These are phyloP conservation scores for Graphilbum ipis-grandicollis DNA, from an alignment of 2,329 filamentous ascomycete species.

Conservation along the genomic window DNA sequence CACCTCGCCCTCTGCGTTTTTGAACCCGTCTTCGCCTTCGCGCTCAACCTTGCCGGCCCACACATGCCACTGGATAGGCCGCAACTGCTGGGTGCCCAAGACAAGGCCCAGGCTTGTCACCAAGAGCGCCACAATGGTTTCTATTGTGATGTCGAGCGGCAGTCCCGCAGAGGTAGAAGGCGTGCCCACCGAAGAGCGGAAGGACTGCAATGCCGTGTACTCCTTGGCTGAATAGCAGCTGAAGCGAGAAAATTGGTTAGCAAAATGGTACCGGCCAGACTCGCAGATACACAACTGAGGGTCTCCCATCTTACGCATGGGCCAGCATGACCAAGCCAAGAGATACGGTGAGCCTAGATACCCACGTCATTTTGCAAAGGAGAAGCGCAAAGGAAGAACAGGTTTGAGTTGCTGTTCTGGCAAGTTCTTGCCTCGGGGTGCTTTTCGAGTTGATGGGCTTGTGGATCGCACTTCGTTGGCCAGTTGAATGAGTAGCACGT, in stretches of 20 bases:
- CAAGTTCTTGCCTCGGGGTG: too few relatives aligned
- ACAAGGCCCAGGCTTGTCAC: conserved; percentile 76
- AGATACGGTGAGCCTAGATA: conserved; percentile 53
- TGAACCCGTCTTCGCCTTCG: conserved; percentile 45
- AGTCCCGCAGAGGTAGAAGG: conserved; percentile 32
- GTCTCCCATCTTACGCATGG: conserved; percentile 76
- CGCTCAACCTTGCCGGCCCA: conserved; percentile 77
- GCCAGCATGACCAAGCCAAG: conserved; percentile 64
- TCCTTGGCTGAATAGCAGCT: conserved; percentile 97
- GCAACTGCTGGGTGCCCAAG: conserved; percentile 55
- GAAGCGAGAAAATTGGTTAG: conserved; percentile 1
- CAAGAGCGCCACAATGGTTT: conserved; percentile 66
- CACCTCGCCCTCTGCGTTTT: conserved; percentile 38
- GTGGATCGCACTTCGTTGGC: too few relatives aligned
- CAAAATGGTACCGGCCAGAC: too few relatives aligned
- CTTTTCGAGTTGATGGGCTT: too few relatives aligned
- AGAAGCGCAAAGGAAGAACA: too few relatives aligned
- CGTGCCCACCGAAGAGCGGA: conserved; percentile 16
- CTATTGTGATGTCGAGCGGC: conserved; percentile 73
- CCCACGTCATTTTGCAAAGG: conserved; percentile 62
- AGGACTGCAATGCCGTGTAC: conserved; percentile 57
- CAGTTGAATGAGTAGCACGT: too few relatives aligned
- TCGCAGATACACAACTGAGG: too few relatives aligned
- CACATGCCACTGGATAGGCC: conserved; percentile 68
- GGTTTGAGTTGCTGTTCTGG: too few relatives aligned